Conservation (phyloP, 805 yeast species). For the Jamesozyma piceae region DNA sequence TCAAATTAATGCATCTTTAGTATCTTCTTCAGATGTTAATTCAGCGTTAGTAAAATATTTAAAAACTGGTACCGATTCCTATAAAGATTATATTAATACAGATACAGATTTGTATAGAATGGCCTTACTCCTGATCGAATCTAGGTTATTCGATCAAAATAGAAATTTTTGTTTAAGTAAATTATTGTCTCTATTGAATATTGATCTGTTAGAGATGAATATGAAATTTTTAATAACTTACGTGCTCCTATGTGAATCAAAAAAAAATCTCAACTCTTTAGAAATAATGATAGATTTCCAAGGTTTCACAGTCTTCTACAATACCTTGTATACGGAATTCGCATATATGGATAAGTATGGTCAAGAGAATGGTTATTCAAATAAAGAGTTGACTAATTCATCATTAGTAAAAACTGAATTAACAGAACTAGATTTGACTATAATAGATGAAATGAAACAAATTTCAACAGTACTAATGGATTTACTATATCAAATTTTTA, state of each 20-base stretch:
- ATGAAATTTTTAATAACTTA: constrained; percentile 37
- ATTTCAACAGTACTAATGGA: constrained; percentile 40
- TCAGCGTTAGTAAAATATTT: constrained; percentile 23
- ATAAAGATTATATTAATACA: constrained; percentile 18
- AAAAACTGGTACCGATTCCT: constrained; percentile 22
- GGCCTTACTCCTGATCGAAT: constrained; percentile 29
- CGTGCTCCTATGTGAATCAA: constrained; percentile 37
- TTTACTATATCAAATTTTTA: constrained; percentile 47
- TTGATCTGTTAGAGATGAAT: constrained; percentile 29
- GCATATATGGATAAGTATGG: constrained; percentile 29
- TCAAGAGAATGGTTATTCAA: constrained; percentile 12
- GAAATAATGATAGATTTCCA: constrained; percentile 42
- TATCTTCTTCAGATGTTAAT: constrained; percentile 10
- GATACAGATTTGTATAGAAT: constrained; percentile 32
- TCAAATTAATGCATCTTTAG: constrained; percentile 5
- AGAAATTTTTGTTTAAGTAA: constrained; percentile 41
- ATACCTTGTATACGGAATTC: constrained; percentile 32
- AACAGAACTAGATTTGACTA: constrained; percentile 25
- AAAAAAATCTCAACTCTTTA: constrained; percentile 34
- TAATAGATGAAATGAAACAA: constrained; percentile 31
- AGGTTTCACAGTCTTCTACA: constrained; percentile 41
- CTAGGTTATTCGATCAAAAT: constrained; percentile 31
- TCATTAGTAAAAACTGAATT: constrained; percentile 6
- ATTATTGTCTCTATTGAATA: constrained; percentile 37
- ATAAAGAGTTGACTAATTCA: constrained; percentile 3